Base-by-base conservation (phyloP, 805 yeast genomes). In the Clavispora phyllophila region DNA sequence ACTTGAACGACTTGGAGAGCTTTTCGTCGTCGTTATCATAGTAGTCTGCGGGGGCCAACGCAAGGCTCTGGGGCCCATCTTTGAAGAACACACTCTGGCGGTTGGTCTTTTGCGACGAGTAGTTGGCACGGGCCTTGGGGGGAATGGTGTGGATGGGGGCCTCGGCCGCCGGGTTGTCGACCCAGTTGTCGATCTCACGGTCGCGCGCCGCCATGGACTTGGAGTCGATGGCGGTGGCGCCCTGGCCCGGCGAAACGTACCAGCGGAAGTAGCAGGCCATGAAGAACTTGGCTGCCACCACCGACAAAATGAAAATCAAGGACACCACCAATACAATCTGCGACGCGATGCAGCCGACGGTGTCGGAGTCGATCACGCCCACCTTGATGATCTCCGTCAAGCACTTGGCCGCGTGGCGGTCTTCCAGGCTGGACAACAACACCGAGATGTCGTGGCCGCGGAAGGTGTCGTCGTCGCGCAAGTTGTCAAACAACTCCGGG, bases 301-400 rank as follows among this genome's bases (percentile, higher is more conserved):
- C 78, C 2, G 95, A 76, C 44, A 93, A 70, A 54, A 93, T 90
- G 59, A 93, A 88, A 9, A 85, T 82, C 55, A 93, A 73, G 1
- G 97, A 86, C 6, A 84, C 75, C 53, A 80, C 79, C 46, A 93
- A 74, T 1, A 93, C 96, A 31, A 90, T 81, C 42, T 81, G 69
- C 0, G 97, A 88, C 0, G 96, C 95, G 57, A 93, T 81, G 66
- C 99, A 93, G 5, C 99, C 99, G 55, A 93, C 80, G 6, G 96
- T 81, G 29, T 86, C 87, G 2, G 90, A 79, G 58, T 93, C 98
- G 33, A 93, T 78, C 38, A 79, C 81, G 18, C 99, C 99, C 13
- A 91, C 95, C 63, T 84, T 87, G 40, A 86, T 72, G 41, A 88
- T 85, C 62, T 93, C 98, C 9, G 83, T 69, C 42, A 93, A 68